Base-by-base conservation (phyloP, 768 basidiomycete genomes). In the Leccinum arenicola region DNA sequence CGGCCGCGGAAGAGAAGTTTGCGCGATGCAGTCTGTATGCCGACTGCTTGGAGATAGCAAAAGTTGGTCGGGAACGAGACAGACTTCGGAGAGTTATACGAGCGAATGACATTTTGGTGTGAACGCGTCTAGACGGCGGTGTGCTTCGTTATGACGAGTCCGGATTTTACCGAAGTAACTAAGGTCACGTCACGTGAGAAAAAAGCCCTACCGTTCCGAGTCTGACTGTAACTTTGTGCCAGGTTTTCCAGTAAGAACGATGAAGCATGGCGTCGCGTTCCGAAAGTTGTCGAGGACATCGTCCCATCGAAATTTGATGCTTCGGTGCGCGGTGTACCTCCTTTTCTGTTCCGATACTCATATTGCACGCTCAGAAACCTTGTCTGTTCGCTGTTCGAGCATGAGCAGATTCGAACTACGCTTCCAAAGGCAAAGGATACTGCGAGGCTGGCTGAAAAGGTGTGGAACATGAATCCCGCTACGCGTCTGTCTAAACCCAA, bases 371-470 rank as follows among this genome's bases (percentile, higher is more conserved):
- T 25, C 52, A 96, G 95, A 61, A 98, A 98, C 74, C 78, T 99
- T 54, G 95, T 99, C 61, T 91, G 94, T 25, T 95, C 94, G 5
- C 82, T 98, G 35, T 83, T 99, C 57, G 86, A 98, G 69, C 94
- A 98, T 75, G 93, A 97, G 69, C 91, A 93, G 70, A 93, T 99
- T 70, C 89, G 91, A 73, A 98, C 97, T 6, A 99, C 97, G 0
- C 76, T 98, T 15, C 89, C 96, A 33, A 98, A 98, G 74, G 97
- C 97, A 3, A 88, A 90, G 71, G 95, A 97, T 66, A 78, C 95
- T 5, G 93, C 93, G 14, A 82, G 93, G 64, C 77, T 98, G 54
- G 95, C 95, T 15, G 96, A 99, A 70, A 95, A 96, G 86, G 95
- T 88, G 58, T 21, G 66, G 17, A 27, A 17, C 35, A 14, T 6